A percentile compares a stretch with the other conserved stretches of the same genome.
phyloP scores from a whole-genome alignment of 2,329 filamentous ascomycete species.

The Fonsecaea erecta region DNA sequence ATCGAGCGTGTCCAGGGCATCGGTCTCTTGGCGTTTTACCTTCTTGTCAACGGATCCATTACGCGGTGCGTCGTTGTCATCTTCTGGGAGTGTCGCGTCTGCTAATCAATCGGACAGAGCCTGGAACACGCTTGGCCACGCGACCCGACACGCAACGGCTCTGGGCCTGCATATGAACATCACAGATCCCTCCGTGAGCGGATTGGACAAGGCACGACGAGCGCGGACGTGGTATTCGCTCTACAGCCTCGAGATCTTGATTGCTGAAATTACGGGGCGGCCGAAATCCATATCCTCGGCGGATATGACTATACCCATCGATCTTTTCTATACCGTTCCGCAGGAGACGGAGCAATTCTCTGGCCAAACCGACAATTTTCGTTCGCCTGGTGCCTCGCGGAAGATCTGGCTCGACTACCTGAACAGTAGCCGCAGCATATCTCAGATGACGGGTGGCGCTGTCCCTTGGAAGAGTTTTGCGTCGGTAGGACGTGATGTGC shows the following conservation, averaged over 20 bases:
- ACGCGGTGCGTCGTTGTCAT: constrained; percentile 33
- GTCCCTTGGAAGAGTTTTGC: constrained; percentile 29
- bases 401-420: constrained; percentile 29
- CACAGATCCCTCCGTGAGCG: constrained; percentile 25
- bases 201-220: constrained; percentile 27
- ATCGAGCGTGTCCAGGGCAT: constrained; percentile 38
- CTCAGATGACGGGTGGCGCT: constrained; percentile 23
- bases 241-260: constrained; percentile 37
- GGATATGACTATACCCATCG: constrained; percentile 34
- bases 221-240: constrained; percentile 38
- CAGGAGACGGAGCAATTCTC: neutral
- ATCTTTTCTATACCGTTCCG: constrained; percentile 1
- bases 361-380: neutral
- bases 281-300: constrained; percentile 34
- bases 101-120: constrained; percentile 30
- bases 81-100: neutral
- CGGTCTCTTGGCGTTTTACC: constrained; percentile 33
- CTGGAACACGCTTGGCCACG: constrained; percentile 39
- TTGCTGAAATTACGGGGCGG: constrained; percentile 38
- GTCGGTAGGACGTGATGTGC: constrained; percentile 18
- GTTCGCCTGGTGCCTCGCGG: constrained; percentile 8
- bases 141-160: constrained; percentile 38
- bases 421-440: constrained; percentile 10
- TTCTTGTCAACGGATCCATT: constrained; percentile 37
- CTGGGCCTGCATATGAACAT: constrained; percentile 39